Evolutionary conservation across 2,329 filamentous ascomycete species (phyloP).

Genomic region (Erysiphe neolycopersici): DNA sequence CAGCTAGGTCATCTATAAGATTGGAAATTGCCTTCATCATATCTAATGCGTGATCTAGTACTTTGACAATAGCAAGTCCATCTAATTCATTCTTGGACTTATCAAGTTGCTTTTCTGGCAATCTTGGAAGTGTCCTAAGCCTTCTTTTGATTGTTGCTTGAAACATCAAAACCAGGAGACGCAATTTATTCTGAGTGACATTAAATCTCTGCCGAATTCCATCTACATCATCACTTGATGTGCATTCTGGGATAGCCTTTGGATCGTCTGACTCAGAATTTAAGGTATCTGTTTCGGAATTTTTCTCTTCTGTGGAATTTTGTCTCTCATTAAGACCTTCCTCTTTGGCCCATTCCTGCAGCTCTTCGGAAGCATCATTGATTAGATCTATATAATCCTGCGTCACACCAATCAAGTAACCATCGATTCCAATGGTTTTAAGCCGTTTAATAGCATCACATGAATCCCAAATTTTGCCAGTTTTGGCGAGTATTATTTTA

Average conservation of each 20-base stretch:
- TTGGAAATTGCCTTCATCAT: conserved; percentile 34
- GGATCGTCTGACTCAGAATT: conserved; percentile 40
- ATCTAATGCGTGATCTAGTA: conserved; percentile 28
- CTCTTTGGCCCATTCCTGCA: conserved; percentile 70
- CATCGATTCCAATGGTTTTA: conserved; percentile 38
- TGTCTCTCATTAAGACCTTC: conserved; percentile 27
- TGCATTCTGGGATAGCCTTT: conserved; percentile 32
- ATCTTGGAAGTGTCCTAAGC: conserved; percentile 28
- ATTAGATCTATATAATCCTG: conserved; percentile 50
- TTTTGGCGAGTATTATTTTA: conserved; percentile 32
- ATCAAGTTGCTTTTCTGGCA: conserved; percentile 14
- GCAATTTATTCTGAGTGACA: conserved; percentile 33
- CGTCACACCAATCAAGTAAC: conserved; percentile 42
- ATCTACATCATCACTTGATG: conserved; percentile 36
- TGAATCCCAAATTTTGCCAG: conserved; percentile 58
- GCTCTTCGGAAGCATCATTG: conserved; percentile 58
- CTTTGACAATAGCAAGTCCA: conserved; percentile 9
- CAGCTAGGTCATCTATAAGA: conserved; percentile 41
- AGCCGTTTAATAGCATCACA: conserved; percentile 49
- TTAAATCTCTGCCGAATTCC: conserved; percentile 39
- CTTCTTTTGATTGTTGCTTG: conserved; percentile 43
- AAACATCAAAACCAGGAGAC: conserved; percentile 41
- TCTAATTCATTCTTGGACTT: conserved; percentile 1
- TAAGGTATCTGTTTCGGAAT: conserved; percentile 18
- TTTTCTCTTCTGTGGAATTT: conserved; percentile 21